Conservation (phyloP, 306 rosid species). For the Quercus bicolor region DNA sequence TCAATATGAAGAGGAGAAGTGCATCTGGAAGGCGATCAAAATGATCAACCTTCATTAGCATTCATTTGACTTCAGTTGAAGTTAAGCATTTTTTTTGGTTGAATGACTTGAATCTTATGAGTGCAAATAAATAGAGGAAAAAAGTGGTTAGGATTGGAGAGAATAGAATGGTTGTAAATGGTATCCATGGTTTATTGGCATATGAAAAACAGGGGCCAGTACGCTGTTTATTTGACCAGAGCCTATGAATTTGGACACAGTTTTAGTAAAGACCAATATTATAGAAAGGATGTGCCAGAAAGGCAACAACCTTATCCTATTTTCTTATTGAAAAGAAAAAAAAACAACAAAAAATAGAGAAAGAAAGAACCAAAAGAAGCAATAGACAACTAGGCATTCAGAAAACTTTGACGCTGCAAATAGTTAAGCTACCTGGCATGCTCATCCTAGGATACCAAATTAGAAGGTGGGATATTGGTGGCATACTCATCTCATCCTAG, state of each 20-base stretch:
- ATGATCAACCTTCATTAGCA: neutral
- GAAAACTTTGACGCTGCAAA: neutral
- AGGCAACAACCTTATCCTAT: neutral
- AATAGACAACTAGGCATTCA: neutral
- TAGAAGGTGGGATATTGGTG: neutral
- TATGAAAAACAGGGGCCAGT: neutral
- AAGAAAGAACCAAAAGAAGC: neutral
- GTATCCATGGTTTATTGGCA: too few relatives aligned
- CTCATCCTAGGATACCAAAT: neutral
- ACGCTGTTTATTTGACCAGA: neutral
- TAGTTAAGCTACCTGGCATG: neutral
- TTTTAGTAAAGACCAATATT: neutral
- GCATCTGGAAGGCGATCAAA: constrained; percentile 35
- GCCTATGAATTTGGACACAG: neutral
- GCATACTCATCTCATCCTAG: neutral
- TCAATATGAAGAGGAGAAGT: too few relatives aligned
- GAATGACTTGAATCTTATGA: neutral
- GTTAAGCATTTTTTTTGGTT: neutral
- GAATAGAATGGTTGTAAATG: neutral
- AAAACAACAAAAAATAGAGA: neutral
- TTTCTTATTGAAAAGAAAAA: neutral
- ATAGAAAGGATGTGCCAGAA: neutral
- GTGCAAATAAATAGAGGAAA: neutral
- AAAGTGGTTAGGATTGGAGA: neutral
- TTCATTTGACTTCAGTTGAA: neutral